Evolutionary conservation across 1,284 basidiomycete species (phyloP), one percentile per base, ranked within the genome.

Genomic region (Phylloporus gajari): DNA sequence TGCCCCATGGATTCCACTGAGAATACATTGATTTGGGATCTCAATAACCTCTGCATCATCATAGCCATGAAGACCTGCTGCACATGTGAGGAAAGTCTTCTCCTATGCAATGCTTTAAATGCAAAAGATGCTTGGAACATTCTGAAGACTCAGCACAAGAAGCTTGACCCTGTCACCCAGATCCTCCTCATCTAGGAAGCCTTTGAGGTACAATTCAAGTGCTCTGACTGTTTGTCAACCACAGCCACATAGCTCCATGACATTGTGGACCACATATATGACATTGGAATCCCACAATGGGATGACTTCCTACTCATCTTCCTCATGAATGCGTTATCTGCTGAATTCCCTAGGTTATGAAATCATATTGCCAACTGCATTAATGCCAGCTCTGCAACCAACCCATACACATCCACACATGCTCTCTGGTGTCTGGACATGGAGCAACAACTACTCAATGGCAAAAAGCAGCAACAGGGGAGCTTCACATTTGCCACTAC

Each of bases 291-390:
- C 1, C 69, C 69, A 17, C 48, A 19, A 2, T 15, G 67, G 15
- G 65, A 70, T n/a, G 30, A 32, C 23, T 70, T 70, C 35, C n/a
- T 40, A 15, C 48, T 56, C 15, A 70, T 70, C 35, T 42, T 42
- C 42, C 6, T 42, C 17, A 42, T 42, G 42, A 42, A 42, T 11
- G 42, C 42, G 13, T 17, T 42, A 15, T 42, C 42, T 3, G 42
- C 13, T 3, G 42, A 42, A 17, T 42, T 42, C 17, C 42, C 42
- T 42, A 13, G 42, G 8, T 3, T 42, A 42, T 3, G 13, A 6
- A 42, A 42, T 13, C 42, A 42, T 13, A 42, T 42, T 17, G 42
- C 42, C 42, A 17, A 42, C 42, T 42, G 42, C 13, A 13, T 42
- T 13, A 42, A 42, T 42, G 42, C 42, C 3, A 42, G 42, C 42